Conservation (phyloP, 495 filamentous ascomycete species). For the Podospora pseudocomata region DNA sequence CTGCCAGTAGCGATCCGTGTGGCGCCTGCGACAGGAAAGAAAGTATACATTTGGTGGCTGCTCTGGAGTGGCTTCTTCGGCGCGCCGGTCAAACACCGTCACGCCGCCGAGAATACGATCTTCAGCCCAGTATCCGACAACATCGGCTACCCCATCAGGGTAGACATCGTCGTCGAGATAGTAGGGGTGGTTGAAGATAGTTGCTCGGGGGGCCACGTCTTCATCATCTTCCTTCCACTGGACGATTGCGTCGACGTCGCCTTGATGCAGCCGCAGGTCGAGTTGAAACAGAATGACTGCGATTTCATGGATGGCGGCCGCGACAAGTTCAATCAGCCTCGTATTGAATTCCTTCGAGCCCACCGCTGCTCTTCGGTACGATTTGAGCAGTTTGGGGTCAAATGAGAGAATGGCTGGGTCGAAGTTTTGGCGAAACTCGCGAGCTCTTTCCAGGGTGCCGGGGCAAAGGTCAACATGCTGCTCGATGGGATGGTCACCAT, state of each 20-base stretch:
- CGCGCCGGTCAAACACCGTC: slow-evolving; percentile 29
- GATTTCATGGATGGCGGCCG: slow-evolving; percentile 31
- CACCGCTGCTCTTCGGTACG: slow-evolving; percentile 20
- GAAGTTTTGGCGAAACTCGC: slow-evolving; percentile 16
- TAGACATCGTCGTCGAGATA: slow-evolving; percentile 28
- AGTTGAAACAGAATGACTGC: slow-evolving; percentile 25
- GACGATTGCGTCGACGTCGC: slow-evolving; percentile 17
- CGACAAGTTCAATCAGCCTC: slow-evolving; percentile 29
- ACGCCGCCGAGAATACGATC: slow-evolving; percentile 32
- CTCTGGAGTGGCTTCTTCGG: neutral
- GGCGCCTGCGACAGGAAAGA: slow-evolving; percentile 15
- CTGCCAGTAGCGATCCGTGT: slow-evolving; percentile 18
- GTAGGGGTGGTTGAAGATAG: slow-evolving; percentile 26
- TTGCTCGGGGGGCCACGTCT: slow-evolving; percentile 6
- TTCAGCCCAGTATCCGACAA: slow-evolving; percentile 38
- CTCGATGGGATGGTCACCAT: slow-evolving; percentile 18
- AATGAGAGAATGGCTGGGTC: slow-evolving; percentile 18
- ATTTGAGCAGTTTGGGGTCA: slow-evolving; percentile 14
- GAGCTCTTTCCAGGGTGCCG: slow-evolving; percentile 17
- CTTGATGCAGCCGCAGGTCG: slow-evolving; percentile 8
- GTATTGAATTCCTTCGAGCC: slow-evolving; percentile 22
- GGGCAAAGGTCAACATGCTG: slow-evolving; percentile 22
- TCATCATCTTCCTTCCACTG: slow-evolving; percentile 10
- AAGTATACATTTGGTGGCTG: slow-evolving; percentile 24
- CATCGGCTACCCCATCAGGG: slow-evolving; percentile 30